Percentiles rank a stretch among this genome's conserved stretches.
phyloP scores from a whole-genome alignment of 306 rosid genomes.

The Neltuma alba region DNA sequence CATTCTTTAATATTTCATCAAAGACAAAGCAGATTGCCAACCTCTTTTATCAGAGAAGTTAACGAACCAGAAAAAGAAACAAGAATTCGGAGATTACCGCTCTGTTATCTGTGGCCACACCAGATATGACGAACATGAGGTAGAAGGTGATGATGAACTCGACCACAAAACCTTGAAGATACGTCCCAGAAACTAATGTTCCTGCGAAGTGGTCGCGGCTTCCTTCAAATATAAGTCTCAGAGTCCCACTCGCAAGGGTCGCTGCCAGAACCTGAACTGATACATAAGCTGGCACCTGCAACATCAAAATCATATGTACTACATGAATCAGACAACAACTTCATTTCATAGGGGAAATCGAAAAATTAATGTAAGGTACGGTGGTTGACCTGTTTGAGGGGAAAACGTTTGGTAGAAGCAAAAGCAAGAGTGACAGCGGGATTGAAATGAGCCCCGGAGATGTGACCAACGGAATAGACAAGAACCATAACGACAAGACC shows the following conservation, averaged over 20 bases:
- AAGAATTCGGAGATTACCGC: slow-evolving; percentile 50
- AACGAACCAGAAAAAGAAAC: background rate
- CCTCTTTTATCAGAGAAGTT: background rate
- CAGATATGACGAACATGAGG: slow-evolving; percentile 86
- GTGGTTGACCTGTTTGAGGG: slow-evolving; percentile 64
- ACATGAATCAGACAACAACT: background rate
- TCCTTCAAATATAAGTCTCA: slow-evolving; percentile 58
- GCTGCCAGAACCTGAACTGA: slow-evolving; percentile 67
- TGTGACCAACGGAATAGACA: slow-evolving; percentile 80
- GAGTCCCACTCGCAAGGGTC: slow-evolving; percentile 79
- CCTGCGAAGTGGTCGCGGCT: slow-evolving; percentile 55
- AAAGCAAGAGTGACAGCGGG: slow-evolving; percentile 94
- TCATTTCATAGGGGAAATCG: background rate
- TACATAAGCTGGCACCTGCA: slow-evolving; percentile 73
- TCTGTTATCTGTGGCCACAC: slow-evolving; percentile 85
- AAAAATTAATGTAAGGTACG: background rate
- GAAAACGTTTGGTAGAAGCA: slow-evolving; percentile 67
- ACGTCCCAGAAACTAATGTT: slow-evolving; percentile 56
- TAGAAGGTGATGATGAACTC: slow-evolving; percentile 84
- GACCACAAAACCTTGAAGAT: slow-evolving; percentile 63
- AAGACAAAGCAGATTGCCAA: background rate
- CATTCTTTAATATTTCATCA: slow-evolving; percentile 4
- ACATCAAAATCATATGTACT: background rate
- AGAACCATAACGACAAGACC: slow-evolving; percentile 69
- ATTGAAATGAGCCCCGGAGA: slow-evolving; percentile 92